Conservation (phyloP, 495 filamentous ascomycete species). For the Penicillium verhagenii region DNA sequence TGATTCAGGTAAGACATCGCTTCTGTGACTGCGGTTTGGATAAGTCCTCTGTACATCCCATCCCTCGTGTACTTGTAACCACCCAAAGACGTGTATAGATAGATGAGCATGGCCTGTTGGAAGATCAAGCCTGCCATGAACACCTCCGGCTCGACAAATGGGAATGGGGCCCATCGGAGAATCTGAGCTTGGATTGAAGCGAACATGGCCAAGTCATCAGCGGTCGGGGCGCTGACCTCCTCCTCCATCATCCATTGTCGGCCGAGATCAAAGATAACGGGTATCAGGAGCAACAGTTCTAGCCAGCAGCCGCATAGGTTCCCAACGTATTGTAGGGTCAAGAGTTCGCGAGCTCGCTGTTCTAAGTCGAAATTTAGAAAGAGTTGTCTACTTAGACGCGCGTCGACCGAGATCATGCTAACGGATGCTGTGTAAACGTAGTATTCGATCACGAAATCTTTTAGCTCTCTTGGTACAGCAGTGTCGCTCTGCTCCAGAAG, state of each 20-base stretch:
- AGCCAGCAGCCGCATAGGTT: slow-evolving; percentile 41
- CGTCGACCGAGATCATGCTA: slow-evolving; percentile 45
- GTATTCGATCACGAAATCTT: slow-evolving; percentile 41
- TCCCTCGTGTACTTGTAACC: slow-evolving; percentile 25
- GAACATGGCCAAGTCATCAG: slow-evolving; percentile 40
- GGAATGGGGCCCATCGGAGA: slow-evolving; percentile 33
- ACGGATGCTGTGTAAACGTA: slow-evolving; percentile 42
- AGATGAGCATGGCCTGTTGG: slow-evolving; percentile 38
- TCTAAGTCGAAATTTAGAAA: slow-evolving; percentile 39
- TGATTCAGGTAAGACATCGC: slow-evolving; percentile 30
- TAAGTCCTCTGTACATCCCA: slow-evolving; percentile 33
- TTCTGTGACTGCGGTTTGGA: slow-evolving; percentile 30
- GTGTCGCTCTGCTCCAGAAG: slow-evolving; percentile 33
- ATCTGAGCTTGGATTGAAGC: slow-evolving; percentile 39
- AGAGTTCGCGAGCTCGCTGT: slow-evolving; percentile 31
- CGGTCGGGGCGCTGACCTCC: slow-evolving; percentile 23
- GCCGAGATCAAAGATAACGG: slow-evolving; percentile 40
- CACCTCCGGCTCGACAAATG: slow-evolving; percentile 32
- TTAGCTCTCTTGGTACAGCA: slow-evolving; percentile 34
- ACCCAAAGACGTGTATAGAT: slow-evolving; percentile 34
- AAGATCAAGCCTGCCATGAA: slow-evolving; percentile 35
- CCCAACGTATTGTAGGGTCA: slow-evolving; percentile 32
- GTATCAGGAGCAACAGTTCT: slow-evolving; percentile 34
- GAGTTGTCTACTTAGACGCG: slow-evolving; percentile 31
- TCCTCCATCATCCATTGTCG: slow-evolving; percentile 39